phyloP scores from a whole-genome alignment of 805 yeast genomes.

The Barnettozyma botsteinii region DNA sequence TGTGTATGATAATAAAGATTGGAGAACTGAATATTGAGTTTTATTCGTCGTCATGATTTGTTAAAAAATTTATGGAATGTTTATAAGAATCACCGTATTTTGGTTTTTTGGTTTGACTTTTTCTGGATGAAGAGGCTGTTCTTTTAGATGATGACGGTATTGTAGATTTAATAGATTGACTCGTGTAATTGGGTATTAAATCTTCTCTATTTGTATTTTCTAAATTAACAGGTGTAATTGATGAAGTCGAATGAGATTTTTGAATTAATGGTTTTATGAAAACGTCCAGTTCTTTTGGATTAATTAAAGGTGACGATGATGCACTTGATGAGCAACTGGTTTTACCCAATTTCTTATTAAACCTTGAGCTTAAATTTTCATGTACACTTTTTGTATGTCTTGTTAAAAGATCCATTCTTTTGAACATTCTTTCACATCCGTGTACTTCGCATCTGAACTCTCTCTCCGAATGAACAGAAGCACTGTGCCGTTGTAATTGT shows the following conservation, averaged over 20 bases:
- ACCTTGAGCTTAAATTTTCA: conserved; percentile 35
- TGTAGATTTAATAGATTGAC: not conserved
- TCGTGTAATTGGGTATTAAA: not conserved
- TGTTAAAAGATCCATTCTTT: conserved; percentile 31
- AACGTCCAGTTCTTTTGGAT: not conserved
- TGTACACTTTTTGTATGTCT: conserved; percentile 33
- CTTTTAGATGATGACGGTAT: not conserved
- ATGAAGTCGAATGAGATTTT: not conserved
- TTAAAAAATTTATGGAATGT: conserved; percentile 22
- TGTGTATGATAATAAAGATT: too few relatives aligned
- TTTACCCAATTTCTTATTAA: conserved; percentile 28
- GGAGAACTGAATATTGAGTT: too few relatives aligned
- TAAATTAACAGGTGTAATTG: not conserved
- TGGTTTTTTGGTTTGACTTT: not conserved
- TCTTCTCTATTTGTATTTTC: not conserved
- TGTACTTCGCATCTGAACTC: conserved; percentile 67
- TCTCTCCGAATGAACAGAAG: conserved; percentile 25
- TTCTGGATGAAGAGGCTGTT: not conserved
- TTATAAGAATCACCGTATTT: conserved; percentile 9
- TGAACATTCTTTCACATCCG: conserved; percentile 66
- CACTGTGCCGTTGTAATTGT: conserved; percentile 31
- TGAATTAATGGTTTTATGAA: not conserved
- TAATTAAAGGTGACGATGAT: conserved; percentile 4
- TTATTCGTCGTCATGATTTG: conserved; percentile 10
- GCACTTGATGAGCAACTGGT: conserved; percentile 6